Evolutionary conservation across 495 filamentous ascomycete species (phyloP), one percentile per base, ranked within the genome.

Genomic region (Neurospora sp.): DNA sequence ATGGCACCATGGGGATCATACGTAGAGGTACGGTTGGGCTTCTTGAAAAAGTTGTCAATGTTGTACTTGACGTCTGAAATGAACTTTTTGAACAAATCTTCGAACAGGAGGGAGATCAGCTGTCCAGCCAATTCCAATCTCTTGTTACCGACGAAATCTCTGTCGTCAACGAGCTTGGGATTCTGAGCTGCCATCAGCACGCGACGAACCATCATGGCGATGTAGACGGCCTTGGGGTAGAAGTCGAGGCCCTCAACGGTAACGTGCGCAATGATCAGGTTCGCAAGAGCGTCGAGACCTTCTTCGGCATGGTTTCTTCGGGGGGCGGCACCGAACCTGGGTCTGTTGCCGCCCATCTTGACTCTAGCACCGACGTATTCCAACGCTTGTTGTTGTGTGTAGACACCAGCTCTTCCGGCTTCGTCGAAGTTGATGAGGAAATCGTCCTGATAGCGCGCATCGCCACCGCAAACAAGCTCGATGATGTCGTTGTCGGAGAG

Each of bases 71-170:
- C 89, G 61, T 93, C 89, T 61, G 88, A 88, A 74, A 94, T 92
- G 77, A 97, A 96, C 73, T 92, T 92, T 82, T 98, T 98, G 88
- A 98, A 98, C 38, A 97, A 82, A 84, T 98, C 96, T 80, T 98
- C 96, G 77, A 99, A 99, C 0, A 99, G 88, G 12, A 98, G 84
- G n/a, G 96, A 93, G 72, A 99, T 81, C 76, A 99, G 89, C 82
- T 98, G 96, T 14, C 96, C 96, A 22, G 94, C 94, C 81, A 99
- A 81, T 82, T 99, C 96, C 69, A 99, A 82, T 53, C 96, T 86
- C 81, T 99, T 99, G 80, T 99, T 99, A 74, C 96, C 96, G 20
- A 98, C 94, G 78, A 98, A 98, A 80, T 99, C 96, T 76, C 96
- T 87, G 80, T 99, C 96, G 74, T 99, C 96, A 3, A 98, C 92